Conservation (phyloP, 129 eudicot species). For the Pseudognaphalium luteoalbum region DNA sequence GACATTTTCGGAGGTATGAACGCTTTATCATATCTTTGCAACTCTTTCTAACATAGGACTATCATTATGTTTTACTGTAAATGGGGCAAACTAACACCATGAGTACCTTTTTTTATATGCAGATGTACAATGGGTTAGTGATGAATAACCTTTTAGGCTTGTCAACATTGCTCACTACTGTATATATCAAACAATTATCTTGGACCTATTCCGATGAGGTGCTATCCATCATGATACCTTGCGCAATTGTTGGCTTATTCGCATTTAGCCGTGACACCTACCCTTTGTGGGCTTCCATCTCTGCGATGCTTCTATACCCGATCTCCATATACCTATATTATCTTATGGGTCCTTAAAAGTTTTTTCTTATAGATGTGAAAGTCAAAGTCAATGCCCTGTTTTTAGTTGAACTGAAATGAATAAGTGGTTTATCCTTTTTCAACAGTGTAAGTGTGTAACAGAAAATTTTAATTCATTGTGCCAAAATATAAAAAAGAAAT, state of each 20-base stretch:
- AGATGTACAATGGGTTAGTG: conserved; percentile 60
- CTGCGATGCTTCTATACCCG: conserved; percentile 27
- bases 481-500: too few relatives aligned
- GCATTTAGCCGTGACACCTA: conserved; percentile 42
- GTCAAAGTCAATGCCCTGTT: too few relatives aligned
- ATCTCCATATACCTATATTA: conserved; percentile 18
- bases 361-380: too few relatives aligned
- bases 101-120: conserved; percentile 7
- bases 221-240: conserved; percentile 46
- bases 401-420: too few relatives aligned
- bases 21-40: not conserved
- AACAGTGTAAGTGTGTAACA: too few relatives aligned
- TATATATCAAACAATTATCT: conserved; percentile 45
- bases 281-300: conserved; percentile 52
- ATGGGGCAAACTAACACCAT: not conserved
- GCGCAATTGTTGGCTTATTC: conserved; percentile 41
- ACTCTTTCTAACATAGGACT: too few relatives aligned
- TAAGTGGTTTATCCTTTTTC: too few relatives aligned
- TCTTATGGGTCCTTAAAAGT: not conserved
- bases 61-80: not conserved
- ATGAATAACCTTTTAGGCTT: conserved; percentile 60
- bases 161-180: conserved; percentile 36
- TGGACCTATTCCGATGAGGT: conserved; percentile 61
- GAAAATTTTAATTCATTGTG: too few relatives aligned
- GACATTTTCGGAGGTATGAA: conserved; percentile 45